Conservation (phyloP, 805 yeast species). For the Pichia manshurica region DNA sequence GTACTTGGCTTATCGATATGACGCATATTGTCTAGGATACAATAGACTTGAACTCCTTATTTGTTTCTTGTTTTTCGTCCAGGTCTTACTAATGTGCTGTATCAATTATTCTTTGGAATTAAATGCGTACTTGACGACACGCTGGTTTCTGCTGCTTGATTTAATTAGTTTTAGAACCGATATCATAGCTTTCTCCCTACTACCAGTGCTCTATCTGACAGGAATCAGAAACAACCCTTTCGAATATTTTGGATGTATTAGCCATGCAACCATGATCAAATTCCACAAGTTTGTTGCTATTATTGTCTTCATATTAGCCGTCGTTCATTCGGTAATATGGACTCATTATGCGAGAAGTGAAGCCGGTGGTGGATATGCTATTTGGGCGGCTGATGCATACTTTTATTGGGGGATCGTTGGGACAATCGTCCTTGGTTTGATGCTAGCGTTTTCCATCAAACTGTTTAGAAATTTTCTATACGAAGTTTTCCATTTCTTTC, state of each 20-base stretch:
- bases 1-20: slow-evolving; percentile 3
- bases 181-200: slow-evolving; percentile 41
- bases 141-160: slow-evolving; percentile 28
- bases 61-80: slow-evolving; percentile 28
- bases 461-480: slow-evolving; percentile 32
- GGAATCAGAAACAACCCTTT: slow-evolving; percentile 72
- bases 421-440: slow-evolving; percentile 13
- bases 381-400: slow-evolving; percentile 42
- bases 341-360: slow-evolving; percentile 33
- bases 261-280: slow-evolving; percentile 52
- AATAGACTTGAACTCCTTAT: slow-evolving; percentile 24
- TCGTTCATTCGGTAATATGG: slow-evolving; percentile 55
- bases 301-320: slow-evolving; percentile 40
- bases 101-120: slow-evolving; percentile 35
- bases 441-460: slow-evolving; percentile 19
- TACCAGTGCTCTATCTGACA: slow-evolving; percentile 57
- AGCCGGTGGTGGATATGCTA: slow-evolving; percentile 36
- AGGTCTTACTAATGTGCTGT: slow-evolving; percentile 29
- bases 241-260: slow-evolving; percentile 54
- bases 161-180: slow-evolving; percentile 52
- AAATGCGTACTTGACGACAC: slow-evolving; percentile 32
- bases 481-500: slow-evolving; percentile 38
- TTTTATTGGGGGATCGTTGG: slow-evolving; percentile 34
- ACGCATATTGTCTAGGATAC: slow-evolving; percentile 14
- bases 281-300: slow-evolving; percentile 67